Evolutionary conservation across 495 filamentous ascomycete species (phyloP).

Genomic region (Stereocaulon alpinum): DNA sequence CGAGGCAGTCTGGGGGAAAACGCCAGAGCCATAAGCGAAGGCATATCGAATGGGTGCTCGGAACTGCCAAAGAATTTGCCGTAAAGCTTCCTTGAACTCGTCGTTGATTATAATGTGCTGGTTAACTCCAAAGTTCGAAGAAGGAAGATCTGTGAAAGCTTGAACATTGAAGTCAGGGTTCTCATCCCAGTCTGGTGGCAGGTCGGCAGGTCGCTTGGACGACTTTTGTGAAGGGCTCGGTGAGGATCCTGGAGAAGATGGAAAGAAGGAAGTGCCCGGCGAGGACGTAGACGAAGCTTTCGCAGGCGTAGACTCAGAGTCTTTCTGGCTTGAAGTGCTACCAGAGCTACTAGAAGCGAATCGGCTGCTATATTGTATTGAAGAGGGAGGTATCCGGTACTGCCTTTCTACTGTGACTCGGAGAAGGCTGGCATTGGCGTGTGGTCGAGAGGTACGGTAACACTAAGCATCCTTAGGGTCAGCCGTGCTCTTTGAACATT

Average conservation of each 20-base stretch:
- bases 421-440: conserved; percentile 10
- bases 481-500: not conserved
- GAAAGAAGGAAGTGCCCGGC: conserved; percentile 29
- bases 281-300: conserved; percentile 3
- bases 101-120: conserved; percentile 91
- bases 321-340: conserved; percentile 3
- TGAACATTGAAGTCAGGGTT: conserved; percentile 65
- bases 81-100: conserved; percentile 83
- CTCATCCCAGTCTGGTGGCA: conserved; percentile 63
- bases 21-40: conserved; percentile 93
- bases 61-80: conserved; percentile 87
- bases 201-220: conserved; percentile 18
- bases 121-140: conserved; percentile 83
- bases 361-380: not conserved
- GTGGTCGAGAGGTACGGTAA: not conserved
- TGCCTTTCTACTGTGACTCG: conserved; percentile 19
- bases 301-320: not conserved
- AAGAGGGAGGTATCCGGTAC: conserved; percentile 6
- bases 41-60: conserved; percentile 88
- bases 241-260: conserved; percentile 26
- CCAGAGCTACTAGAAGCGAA: conserved; percentile 16
- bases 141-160: conserved; percentile 76
- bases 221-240: conserved; percentile 18
- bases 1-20: conserved; percentile 70
- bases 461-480: not conserved